A percentile compares a stretch with the other conserved stretches of the same genome.
Conservation (phyloP, 2,329 filamentous ascomycete species). For the Colletotrichum tofieldiae region DNA sequence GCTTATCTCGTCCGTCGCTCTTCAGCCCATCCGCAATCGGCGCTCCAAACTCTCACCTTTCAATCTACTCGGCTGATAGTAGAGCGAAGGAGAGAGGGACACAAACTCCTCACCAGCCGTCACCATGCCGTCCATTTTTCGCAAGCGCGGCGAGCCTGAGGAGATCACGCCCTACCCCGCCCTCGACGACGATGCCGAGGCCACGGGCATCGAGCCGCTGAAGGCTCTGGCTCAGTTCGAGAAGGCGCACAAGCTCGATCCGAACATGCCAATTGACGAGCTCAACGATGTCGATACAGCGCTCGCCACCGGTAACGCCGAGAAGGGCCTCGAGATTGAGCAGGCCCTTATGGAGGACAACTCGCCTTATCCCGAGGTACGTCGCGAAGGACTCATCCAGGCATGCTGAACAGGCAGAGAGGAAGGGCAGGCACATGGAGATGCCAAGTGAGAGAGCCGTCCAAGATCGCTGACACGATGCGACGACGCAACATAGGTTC, state of each 20-base stretch:
- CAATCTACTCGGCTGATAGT: constrained; percentile 36
- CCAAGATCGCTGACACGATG: constrained; percentile 31
- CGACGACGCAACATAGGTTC: constrained; percentile 62
- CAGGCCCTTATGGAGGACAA: constrained; percentile 74
- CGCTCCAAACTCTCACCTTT: constrained; percentile 32
- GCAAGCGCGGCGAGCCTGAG: constrained; percentile 63
- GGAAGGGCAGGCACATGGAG: neutral
- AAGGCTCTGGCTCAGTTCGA: constrained; percentile 70
- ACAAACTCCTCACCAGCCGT: constrained; percentile 12
- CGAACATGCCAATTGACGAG: constrained; percentile 76
- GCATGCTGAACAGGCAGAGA: neutral
- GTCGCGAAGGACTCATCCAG: constrained; percentile 38
- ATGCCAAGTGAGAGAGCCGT: neutral
- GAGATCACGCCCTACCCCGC: constrained; percentile 61
- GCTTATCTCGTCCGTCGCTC: constrained; percentile 37
- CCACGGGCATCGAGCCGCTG: constrained; percentile 59
- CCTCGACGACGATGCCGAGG: constrained; percentile 56
- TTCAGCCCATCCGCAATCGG: constrained; percentile 42
- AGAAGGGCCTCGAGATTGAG: constrained; percentile 71
- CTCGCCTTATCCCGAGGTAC: constrained; percentile 77
- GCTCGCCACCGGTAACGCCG: constrained; percentile 68
- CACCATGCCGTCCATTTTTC: constrained; percentile 58
- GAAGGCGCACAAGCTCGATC: constrained; percentile 74
- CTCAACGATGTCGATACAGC: constrained; percentile 73
- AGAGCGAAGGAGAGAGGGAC: constrained; percentile 39